These are phyloP conservation scores for Aspergillus pseudoterreus DNA, from an alignment of 2,329 filamentous ascomycete species.

Conservation along the genomic window DNA sequence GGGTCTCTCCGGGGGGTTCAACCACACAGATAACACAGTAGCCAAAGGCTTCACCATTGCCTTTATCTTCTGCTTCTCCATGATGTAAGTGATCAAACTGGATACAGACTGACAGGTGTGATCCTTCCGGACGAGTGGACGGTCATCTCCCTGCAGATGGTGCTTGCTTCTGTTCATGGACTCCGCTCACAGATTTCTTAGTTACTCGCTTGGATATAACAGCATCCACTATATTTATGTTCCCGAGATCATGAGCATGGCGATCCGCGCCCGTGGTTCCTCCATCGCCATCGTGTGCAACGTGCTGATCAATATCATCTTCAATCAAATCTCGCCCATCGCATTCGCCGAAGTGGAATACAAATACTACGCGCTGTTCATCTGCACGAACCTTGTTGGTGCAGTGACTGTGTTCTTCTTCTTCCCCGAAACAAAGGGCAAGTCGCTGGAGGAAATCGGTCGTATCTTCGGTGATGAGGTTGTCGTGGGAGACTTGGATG, in stretches of 20 bases:
- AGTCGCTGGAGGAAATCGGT: constrained; percentile 24
- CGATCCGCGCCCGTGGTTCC: constrained; percentile 21
- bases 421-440: constrained; percentile 22
- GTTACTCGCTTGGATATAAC: constrained; percentile 9
- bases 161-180: too few species aligned
- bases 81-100: background rate
- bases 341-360: constrained; percentile 35
- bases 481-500: constrained; percentile 1
- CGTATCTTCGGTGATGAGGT: constrained; percentile 22
- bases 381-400: constrained; percentile 22
- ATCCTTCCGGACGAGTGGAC: too few species aligned
- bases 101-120: background rate
- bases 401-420: constrained; percentile 12
- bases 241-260: constrained; percentile 22
- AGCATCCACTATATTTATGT: constrained; percentile 10
- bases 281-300: constrained; percentile 27
- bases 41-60: constrained; percentile 7
- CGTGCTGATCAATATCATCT: constrained; percentile 25
- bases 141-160: too few species aligned
- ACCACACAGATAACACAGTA: background rate
- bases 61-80: constrained; percentile 6
- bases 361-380: constrained; percentile 40
- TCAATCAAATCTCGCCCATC: constrained; percentile 32
- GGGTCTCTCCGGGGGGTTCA: constrained; percentile 6
- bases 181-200: background rate